Base-by-base conservation (phyloP, 352 stramenopile species). In the Thalassiosira sp. region DNA sequence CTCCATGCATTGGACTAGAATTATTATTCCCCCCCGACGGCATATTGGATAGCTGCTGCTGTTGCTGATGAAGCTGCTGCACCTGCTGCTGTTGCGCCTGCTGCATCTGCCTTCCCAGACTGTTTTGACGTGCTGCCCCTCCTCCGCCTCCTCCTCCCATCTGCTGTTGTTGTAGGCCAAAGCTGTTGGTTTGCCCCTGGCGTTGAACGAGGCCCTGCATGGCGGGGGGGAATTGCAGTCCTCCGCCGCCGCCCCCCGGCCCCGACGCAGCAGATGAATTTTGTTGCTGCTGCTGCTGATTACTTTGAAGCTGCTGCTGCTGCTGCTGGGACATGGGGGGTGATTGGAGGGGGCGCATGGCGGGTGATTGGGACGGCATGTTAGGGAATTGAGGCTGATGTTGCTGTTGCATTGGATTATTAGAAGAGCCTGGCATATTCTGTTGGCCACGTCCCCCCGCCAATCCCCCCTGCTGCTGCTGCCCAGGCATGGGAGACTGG, bases 51-150 rank as follows among this genome's bases (percentile, higher is more conserved):
- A 40, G 31, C 8, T 56, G 6, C 0, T 7, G 20, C 46, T 54
- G 24, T 1, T 16, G 11, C 46, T 54, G 24, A 43, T 75, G 37
- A 28, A 57, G 57, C 20, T 51, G 27, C 51, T 64, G 58, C 56
- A n/a, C n/a, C 67, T 62, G 28, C 35, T 51, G 58, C 22, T 53
- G 31, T 52, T 65, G 59, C 49, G 45, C 11, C 18, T 60, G 46
- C 27, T 58, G 53, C 35, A 31, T 45, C 27, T 52, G 28, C 13
- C 46, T 57, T n/a, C 28, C 46, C 22, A 64, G 42, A 59, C 49
- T 68, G 18, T 43, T n/a, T n/a, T n/a, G n/a, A n/a, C 51, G 28
- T 58, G 45, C 20, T 42, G 53, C 24, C 18, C 18, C 1, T 28
- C 18, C 35, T 45, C 13, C 24, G n/a, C 51, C 35, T 18, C 13